Evolutionary conservation across 202 grass and related monocot species (phyloP), one percentile per base, ranked within the genome.

Genomic region (Alloteropsis angusta): DNA sequence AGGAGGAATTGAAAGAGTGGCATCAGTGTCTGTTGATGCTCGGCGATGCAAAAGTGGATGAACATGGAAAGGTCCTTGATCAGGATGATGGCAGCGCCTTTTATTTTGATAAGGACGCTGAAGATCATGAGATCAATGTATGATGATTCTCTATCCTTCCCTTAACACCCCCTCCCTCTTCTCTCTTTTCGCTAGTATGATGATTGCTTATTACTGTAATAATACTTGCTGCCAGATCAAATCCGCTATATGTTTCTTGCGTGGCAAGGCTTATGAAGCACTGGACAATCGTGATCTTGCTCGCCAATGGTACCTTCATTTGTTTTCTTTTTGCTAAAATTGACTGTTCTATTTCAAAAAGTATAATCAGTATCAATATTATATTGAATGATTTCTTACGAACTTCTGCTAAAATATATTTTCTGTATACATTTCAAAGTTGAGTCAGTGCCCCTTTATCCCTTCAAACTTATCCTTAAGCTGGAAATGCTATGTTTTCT

Each of bases 1-100:
- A 95, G 88, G 96, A 95, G 78, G 92, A 98, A 42, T 60, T 98
- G 82, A 95, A 98, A 92, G 96, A 98, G 77, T 98, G 96, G 96
- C 89, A 98, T 82, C 87, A 98, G 75, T 98, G 96, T 85, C 75
- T 98, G 56, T 83, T 89, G 42, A 99, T 99, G 92, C 92, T 99
- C 36, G 92, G 96, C 21, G 92, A 99, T 84, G 92, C 96, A 14
- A 99, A 99, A 89, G 74, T 99, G 30, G 96, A 99, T 47, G 96
- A 91, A 26, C 87, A 88, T 77, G 96, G 96, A 45, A 84, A 91
- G 38, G 79, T 95, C 81, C 74, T 90, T 89, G 85, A 91, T 19
- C 86, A 93, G 52, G 89, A 90, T 75, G 92, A 95, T 87, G 77
- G 75, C 57, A 89, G 49, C 76, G 82, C 88, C 75, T 86, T 99